Conservation (phyloP, 1,284 basidiomycete species). For the Mycosarcoma maydis region DNA sequence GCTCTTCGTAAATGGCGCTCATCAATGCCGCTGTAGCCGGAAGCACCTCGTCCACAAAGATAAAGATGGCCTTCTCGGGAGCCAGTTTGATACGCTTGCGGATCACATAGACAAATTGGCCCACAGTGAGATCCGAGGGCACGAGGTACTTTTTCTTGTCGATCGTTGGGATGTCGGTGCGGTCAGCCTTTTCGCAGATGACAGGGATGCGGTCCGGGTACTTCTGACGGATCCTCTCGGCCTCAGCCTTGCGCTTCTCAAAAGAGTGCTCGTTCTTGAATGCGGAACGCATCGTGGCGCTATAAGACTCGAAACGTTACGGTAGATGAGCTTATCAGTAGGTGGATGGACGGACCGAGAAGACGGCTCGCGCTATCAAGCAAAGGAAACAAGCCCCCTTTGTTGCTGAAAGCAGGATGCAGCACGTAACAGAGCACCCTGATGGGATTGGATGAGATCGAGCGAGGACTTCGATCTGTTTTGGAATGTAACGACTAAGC, state of each 20-base stretch:
- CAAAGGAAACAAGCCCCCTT: too few species aligned
- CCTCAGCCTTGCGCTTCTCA: slow-evolving; percentile 98
- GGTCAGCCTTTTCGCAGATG: slow-evolving; percentile 99
- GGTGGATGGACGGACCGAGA: not conserved
- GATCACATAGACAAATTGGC: slow-evolving; percentile 97
- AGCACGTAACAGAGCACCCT: too few species aligned
- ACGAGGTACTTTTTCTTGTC: slow-evolving; percentile 99
- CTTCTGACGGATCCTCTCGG: slow-evolving; percentile 94
- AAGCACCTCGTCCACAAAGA: slow-evolving; percentile 83
- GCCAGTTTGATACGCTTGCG: slow-evolving; percentile 99
- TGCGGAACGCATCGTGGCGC: slow-evolving; percentile 85
- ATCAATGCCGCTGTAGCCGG: slow-evolving; percentile 98
- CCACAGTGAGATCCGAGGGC: slow-evolving; percentile 96
- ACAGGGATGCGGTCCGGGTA: slow-evolving; percentile 98
- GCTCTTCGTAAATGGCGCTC: slow-evolving; percentile 99
- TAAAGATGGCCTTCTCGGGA: slow-evolving; percentile 86
- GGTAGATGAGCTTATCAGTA: slow-evolving; percentile 1
- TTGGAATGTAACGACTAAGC: too few species aligned
- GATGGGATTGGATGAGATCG: too few species aligned
- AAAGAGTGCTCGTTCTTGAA: slow-evolving; percentile 99
- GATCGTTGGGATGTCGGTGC: slow-evolving; percentile 97
- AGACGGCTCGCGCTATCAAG: too few species aligned
- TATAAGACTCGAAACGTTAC: not conserved
- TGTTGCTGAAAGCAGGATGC: too few species aligned
- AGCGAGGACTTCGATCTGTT: too few species aligned